A percentile compares a stretch with the other conserved stretches of the same genome.
Conservation (phyloP, 345 rosid species). For the Raphanus sativus region DNA sequence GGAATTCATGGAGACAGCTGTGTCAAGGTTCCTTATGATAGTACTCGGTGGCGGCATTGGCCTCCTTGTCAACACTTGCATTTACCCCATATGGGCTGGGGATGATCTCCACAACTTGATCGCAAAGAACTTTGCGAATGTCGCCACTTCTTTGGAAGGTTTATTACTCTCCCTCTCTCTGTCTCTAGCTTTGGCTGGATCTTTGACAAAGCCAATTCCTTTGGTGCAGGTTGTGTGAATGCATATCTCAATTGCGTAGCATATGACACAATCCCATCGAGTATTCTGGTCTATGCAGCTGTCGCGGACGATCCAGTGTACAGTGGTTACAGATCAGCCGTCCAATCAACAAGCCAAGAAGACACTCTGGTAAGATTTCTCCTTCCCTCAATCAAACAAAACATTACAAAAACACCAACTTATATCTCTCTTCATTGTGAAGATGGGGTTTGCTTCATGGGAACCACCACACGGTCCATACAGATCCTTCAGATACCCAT, state of each 20-base stretch:
- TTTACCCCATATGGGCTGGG: constrained; percentile 95
- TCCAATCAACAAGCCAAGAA: constrained; percentile 86
- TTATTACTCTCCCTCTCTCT: background rate
- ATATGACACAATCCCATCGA: constrained; percentile 69
- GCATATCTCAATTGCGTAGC: constrained; percentile 70
- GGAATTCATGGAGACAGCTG: constrained; percentile 63
- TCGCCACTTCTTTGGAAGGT: constrained; percentile 90
- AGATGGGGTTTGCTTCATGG: constrained; percentile 91
- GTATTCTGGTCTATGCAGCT: constrained; percentile 78
- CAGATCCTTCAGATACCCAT: constrained; percentile 61
- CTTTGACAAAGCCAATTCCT: constrained; percentile 5
- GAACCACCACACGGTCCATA: constrained; percentile 98
- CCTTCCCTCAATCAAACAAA: no score
- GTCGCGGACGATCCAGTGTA: constrained; percentile 76
- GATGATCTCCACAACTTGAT: constrained; percentile 86
- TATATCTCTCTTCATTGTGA: background rate
- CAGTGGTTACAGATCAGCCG: constrained; percentile 78
- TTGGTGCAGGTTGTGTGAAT: constrained; percentile 61
- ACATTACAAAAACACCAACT: no score
- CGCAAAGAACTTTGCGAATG: constrained; percentile 70
- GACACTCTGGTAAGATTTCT: constrained; percentile 62
- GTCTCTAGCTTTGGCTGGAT: background rate
- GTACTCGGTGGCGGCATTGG: constrained; percentile 68
- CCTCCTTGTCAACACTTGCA: constrained; percentile 65
- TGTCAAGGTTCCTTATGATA: constrained; percentile 69